Evolutionary conservation across 805 yeast genomes (phyloP).

Genomic region (Yamadazyma laniorum): DNA sequence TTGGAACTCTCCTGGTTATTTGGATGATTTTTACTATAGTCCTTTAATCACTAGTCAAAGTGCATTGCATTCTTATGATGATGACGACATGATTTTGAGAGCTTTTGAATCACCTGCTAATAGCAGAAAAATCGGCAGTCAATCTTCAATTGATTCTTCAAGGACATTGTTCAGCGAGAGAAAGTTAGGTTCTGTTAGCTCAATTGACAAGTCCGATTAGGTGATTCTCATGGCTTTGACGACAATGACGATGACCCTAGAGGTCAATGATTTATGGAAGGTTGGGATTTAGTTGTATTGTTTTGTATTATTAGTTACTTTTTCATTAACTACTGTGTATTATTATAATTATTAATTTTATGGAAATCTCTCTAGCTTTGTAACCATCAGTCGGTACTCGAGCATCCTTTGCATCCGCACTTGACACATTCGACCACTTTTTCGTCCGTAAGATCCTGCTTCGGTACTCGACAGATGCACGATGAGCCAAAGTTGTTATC

Average conservation of each 20-base stretch:
- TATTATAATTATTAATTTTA: not conserved
- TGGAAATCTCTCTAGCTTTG: not conserved
- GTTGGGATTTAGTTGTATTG: not conserved
- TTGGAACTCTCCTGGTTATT: constrained; percentile 65
- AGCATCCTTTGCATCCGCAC: constrained; percentile 86
- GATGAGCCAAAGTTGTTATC: constrained; percentile 66
- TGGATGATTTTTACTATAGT: constrained; percentile 66
- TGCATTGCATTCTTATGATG: constrained; percentile 40
- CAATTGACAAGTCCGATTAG: constrained; percentile 3
- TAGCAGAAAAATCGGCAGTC: constrained; percentile 1
- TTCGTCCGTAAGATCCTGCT: constrained; percentile 44
- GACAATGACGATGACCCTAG: constrained; percentile 2
- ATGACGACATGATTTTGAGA: constrained; percentile 45
- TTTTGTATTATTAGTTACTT: constrained; percentile 1
- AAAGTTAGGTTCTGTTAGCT: constrained; percentile 5
- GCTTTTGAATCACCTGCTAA: constrained; percentile 31
- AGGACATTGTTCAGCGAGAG: constrained; percentile 8
- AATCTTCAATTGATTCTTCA: constrained; percentile 3
- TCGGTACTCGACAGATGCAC: constrained; percentile 86
- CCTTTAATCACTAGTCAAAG: constrained; percentile 21
- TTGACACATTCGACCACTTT: constrained; percentile 56
- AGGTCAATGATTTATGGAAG: too few species aligned
- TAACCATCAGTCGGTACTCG: constrained; percentile 40
- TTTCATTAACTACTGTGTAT: constrained; percentile 6
- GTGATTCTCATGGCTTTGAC: constrained; percentile 1